These are phyloP conservation scores for Naganishia cerealis DNA, from an alignment of 1,284 basidiomycete species.

Conservation along the genomic window DNA sequence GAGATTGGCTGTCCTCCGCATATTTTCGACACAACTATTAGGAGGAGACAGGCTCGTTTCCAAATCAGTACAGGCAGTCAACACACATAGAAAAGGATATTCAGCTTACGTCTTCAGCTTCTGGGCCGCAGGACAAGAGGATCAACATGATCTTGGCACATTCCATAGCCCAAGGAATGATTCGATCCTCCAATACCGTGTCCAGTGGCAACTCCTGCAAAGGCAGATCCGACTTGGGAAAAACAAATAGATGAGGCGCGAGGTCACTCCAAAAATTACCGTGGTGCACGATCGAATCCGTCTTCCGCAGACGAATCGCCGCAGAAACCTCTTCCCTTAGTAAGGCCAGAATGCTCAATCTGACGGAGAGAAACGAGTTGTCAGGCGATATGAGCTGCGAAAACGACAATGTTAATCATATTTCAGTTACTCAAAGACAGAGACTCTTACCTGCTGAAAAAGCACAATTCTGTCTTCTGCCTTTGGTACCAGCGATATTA, in stretches of 20 bases:
- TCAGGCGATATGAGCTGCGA: conserved; percentile 15
- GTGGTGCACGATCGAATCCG: background rate
- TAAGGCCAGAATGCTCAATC: conserved; percentile 20
- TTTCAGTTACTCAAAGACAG: too few relatives aligned
- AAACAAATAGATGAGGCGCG: conserved; percentile 9
- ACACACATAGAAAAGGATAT: too few relatives aligned
- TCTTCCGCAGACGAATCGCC: background rate
- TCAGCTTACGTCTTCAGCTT: conserved; percentile 4
- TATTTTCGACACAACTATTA: background rate
- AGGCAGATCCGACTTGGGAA: conserved; percentile 5
- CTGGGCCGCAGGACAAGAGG: background rate
- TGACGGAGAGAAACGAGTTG: conserved; percentile 21
- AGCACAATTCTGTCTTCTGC: conserved; percentile 6
- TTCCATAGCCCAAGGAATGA: conserved; percentile 8
- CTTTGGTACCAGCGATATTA: conserved; percentile 1
- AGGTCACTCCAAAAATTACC: conserved; percentile 9
- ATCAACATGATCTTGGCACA: conserved; percentile 16
- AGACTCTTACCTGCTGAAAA: conserved; percentile 17
- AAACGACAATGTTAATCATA: background rate
- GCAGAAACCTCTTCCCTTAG: conserved; percentile 19
- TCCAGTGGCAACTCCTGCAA: conserved; percentile 5
- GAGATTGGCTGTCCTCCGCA: background rate
- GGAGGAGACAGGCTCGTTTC: background rate
- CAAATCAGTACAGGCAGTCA: background rate
- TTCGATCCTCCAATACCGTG: background rate